phyloP scores from a whole-genome alignment of 345 rosid species.

The Noccaea caerulescens region DNA sequence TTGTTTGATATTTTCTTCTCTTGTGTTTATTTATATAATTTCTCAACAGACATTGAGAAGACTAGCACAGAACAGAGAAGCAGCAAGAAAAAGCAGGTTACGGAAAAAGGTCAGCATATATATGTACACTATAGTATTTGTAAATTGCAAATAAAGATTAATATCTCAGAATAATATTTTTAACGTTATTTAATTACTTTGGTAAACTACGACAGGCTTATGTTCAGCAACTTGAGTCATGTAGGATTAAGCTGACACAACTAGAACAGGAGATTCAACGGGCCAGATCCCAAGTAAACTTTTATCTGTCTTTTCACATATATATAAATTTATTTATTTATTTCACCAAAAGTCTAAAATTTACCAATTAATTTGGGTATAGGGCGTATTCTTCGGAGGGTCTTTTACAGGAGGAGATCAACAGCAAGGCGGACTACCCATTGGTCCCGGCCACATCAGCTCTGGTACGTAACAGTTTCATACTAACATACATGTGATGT shows the following conservation, averaged over 20 bases:
- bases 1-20: neutral
- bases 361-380: constrained; percentile 24
- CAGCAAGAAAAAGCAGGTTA: constrained; percentile 96
- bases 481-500: neutral
- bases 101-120: constrained; percentile 70
- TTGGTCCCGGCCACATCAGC: constrained; percentile 59
- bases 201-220: constrained; percentile 66
- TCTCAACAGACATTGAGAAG: constrained; percentile 75
- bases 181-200: constrained; percentile 5
- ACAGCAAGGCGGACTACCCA: constrained; percentile 57
- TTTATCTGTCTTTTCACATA: neutral
- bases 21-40: constrained; percentile 14
- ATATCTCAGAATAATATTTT: neutral
- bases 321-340: neutral
- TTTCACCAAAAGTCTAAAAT: constrained; percentile 1
- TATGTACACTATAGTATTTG: neutral
- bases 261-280: constrained; percentile 94
- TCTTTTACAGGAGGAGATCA: constrained; percentile 67
- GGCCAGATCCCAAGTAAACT: constrained; percentile 77
- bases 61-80: constrained; percentile 99
- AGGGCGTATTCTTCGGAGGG: constrained; percentile 85
- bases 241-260: constrained; percentile 90
- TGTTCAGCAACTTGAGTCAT: constrained; percentile 94
- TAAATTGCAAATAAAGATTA: neutral
- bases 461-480: constrained; percentile 53